Percentiles rank a stretch among this genome's conserved stretches.
These are phyloP conservation scores for Aspergillus pseudoglaucus DNA, from an alignment of 2,329 filamentous ascomycete species.

Conservation along the genomic window DNA sequence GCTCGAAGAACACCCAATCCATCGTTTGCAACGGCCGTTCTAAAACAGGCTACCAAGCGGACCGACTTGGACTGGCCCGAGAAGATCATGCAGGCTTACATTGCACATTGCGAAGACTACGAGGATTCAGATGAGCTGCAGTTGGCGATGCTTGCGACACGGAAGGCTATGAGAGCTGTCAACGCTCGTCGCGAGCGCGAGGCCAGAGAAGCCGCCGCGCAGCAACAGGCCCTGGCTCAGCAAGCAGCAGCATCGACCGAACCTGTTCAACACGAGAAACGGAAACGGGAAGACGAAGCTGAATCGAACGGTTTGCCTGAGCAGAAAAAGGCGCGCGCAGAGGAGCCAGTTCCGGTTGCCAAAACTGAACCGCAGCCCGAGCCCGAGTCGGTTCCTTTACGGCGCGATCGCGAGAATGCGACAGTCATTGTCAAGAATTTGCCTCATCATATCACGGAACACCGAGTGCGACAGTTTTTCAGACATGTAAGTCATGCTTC, in stretches of 20 bases:
- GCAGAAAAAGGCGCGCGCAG: slow-evolving; percentile 64
- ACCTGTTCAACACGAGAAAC: slow-evolving; percentile 43
- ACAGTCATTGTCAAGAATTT: slow-evolving; percentile 76
- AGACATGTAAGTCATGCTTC: slow-evolving; percentile 50
- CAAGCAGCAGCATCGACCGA: slow-evolving; percentile 15
- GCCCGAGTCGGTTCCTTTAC: slow-evolving; percentile 39
- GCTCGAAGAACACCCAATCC: slow-evolving; percentile 58
- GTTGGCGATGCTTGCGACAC: slow-evolving; percentile 64
- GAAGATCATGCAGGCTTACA: slow-evolving; percentile 42
- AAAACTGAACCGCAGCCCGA: slow-evolving; percentile 21
- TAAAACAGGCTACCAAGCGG: slow-evolving; percentile 62
- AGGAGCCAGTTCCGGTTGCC: slow-evolving; percentile 20
- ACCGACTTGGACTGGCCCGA: slow-evolving; percentile 46
- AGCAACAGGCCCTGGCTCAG: slow-evolving; percentile 16
- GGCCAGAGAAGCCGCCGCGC: slow-evolving; percentile 50
- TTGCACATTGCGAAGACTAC: slow-evolving; percentile 71
- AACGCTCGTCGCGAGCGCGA: slow-evolving; percentile 60
- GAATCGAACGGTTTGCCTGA: slow-evolving; percentile 47
- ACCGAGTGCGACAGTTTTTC: slow-evolving; percentile 80
- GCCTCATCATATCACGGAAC: slow-evolving; percentile 62
- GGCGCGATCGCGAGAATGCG: slow-evolving; percentile 85
- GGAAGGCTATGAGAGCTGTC: slow-evolving; percentile 60
- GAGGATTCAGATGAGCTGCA: slow-evolving; percentile 72
- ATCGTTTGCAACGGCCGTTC: slow-evolving; percentile 64
- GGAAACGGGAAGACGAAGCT: slow-evolving; percentile 62